A percentile compares a stretch with the other conserved stretches of the same genome.
Evolutionary conservation across 2,329 filamentous ascomycete genomes (phyloP).

Genomic region (Aurifilum marmelostoma): DNA sequence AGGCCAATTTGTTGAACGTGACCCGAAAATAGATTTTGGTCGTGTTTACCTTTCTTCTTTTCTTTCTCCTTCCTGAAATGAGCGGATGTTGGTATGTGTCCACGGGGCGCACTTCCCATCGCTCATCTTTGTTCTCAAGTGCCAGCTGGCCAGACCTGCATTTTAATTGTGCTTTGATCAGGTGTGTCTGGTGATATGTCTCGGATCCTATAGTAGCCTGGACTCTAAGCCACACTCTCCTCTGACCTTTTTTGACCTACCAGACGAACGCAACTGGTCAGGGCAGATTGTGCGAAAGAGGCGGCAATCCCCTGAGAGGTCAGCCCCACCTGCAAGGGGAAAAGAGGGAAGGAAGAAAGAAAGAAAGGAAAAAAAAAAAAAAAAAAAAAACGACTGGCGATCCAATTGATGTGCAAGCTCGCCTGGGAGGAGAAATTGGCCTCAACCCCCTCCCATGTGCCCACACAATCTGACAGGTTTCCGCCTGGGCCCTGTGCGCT

Average conservation of each 20-base stretch:
- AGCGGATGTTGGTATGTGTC: background rate
- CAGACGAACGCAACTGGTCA: background rate
- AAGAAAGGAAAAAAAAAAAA: background rate
- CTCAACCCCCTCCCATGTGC: background rate
- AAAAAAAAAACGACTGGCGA: background rate
- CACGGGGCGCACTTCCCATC: background rate
- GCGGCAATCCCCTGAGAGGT: constrained; percentile 10
- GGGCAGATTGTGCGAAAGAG: background rate
- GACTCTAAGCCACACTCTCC: constrained; percentile 9
- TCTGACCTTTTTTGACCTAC: background rate
- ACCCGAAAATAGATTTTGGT: constrained; percentile 9
- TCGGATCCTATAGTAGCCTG: constrained; percentile 10
- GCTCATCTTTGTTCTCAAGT: constrained; percentile 33
- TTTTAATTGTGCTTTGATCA: background rate
- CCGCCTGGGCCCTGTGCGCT: background rate
- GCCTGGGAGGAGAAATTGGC: constrained; percentile 9
- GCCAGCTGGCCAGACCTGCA: background rate
- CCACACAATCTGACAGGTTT: constrained; percentile 9
- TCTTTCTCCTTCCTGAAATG: constrained; percentile 1
- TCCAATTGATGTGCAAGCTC: constrained; percentile 11
- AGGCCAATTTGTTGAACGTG: constrained; percentile 33
- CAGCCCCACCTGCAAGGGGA: background rate
- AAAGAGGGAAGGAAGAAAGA: background rate
- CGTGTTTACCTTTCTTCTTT: background rate
- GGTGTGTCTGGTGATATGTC: constrained; percentile 42